Evolutionary conservation across 305 asterid species (phyloP).

Genomic region (Solanum aculeatissimum): DNA sequence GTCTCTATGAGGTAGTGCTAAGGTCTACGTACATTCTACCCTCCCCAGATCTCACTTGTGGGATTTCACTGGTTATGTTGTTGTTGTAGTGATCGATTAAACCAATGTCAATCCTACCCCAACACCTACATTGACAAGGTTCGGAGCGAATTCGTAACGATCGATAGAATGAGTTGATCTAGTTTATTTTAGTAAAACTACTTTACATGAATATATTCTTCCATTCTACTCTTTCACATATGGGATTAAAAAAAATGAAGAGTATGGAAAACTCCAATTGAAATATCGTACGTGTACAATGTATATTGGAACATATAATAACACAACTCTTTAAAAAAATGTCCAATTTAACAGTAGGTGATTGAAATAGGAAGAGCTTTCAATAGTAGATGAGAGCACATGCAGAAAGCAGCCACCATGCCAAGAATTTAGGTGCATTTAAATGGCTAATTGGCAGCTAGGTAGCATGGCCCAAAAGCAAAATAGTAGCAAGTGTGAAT

Average conservation of each 20-base stretch:
- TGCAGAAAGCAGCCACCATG: background rate
- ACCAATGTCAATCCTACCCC: too few relatives aligned
- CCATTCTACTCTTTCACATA: background rate
- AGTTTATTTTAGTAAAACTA: background rate
- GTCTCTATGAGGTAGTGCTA: too few relatives aligned
- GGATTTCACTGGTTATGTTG: too few relatives aligned
- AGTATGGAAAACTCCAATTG: background rate
- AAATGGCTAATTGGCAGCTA: background rate
- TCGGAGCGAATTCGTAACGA: background rate
- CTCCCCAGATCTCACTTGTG: too few relatives aligned
- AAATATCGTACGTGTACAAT: background rate
- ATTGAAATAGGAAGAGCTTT: background rate
- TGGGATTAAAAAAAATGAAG: background rate
- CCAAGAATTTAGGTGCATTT: constrained; percentile 1
- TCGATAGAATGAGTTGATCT: background rate
- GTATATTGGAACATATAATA: background rate
- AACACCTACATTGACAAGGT: too few relatives aligned
- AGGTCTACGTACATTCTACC: too few relatives aligned
- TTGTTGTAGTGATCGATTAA: too few relatives aligned
- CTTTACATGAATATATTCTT: background rate
- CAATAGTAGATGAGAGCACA: background rate
- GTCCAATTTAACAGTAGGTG: background rate
- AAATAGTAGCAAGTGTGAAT: background rate
- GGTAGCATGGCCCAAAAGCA: constrained; percentile 4
- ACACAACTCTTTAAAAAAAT: background rate